These are phyloP conservation scores for Capronia epimyces DNA, from an alignment of 2,329 filamentous ascomycete genomes.

Conservation along the genomic window DNA sequence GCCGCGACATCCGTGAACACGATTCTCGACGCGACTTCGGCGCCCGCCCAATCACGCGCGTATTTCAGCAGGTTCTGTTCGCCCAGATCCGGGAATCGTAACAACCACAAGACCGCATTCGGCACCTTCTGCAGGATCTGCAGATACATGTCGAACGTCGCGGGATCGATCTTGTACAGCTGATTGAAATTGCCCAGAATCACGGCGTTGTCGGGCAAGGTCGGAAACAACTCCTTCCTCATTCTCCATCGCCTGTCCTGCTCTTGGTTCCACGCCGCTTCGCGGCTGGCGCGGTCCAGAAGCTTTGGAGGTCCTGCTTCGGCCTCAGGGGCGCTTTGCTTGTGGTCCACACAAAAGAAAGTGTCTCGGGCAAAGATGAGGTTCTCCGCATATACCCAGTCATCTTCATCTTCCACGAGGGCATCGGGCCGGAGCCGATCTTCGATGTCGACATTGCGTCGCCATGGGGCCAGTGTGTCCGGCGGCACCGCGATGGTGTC, in stretches of 20 bases:
- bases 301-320: constrained; percentile 16
- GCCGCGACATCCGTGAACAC: constrained; percentile 95
- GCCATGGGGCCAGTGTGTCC: constrained; percentile 72
- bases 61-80: constrained; percentile 78
- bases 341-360: constrained; percentile 97
- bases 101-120: constrained; percentile 86
- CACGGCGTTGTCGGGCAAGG: constrained; percentile 71
- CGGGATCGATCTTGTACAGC: constrained; percentile 97
- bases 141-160: constrained; percentile 91
- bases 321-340: constrained; percentile 75
- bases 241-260: constrained; percentile 79
- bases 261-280: constrained; percentile 76
- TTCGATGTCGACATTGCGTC: constrained; percentile 66
- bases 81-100: constrained; percentile 92
- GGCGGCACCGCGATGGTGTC: constrained; percentile 81
- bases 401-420: constrained; percentile 61
- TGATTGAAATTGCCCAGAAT: constrained; percentile 99
- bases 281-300: constrained; percentile 48
- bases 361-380: constrained; percentile 91
- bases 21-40: constrained; percentile 77
- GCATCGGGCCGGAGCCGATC: constrained; percentile 61
- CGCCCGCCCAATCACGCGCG: constrained; percentile 74
- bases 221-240: constrained; percentile 86
- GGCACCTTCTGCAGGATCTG: constrained; percentile 80
- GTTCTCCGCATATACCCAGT: constrained; percentile 96